Evolutionary conservation across 306 rosid species (phyloP), one percentile per base, ranked within the genome.

Genomic region (Gastrolobium villosum): DNA sequence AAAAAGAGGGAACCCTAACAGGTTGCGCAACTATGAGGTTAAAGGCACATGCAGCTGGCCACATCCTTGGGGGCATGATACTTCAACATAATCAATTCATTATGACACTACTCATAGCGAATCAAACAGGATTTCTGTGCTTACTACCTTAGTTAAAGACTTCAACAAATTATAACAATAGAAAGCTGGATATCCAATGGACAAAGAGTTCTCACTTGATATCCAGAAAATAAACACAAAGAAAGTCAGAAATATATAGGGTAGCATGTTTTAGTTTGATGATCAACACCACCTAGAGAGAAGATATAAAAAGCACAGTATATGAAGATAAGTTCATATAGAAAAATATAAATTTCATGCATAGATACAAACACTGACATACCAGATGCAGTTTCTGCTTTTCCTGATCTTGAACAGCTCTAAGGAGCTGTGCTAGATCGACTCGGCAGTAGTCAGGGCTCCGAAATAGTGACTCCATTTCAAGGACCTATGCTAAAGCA

Each of bases 391-490:
- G 81, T 77, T 92, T 94, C 85, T 92, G 84, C 82, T 89, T 92
- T 81, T 94, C 99, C 52, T 94, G 97, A n/a, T 64, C 81, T 80
- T 94, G 99, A 82, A 92, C 92, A 64, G 88, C 88, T 89, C 97
- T 87, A 70, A 94, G 93, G 57, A 92, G 74, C 30, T 90, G 89
- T 54, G 99, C 99, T 59, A 94, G 85, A 84, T 94, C 97, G n/a
- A 76, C 57, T 14, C 94, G 85, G 75, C 77, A 10, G 65, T 83
- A 84, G 48, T 88, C 88, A 64, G 95, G 86, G 83, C 82, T 82
- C 82, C 15, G 73, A 79, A 92, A 87, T 10, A 75, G 65, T 2
- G 93, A 83, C 81, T 92, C 99, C 70, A 94, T 84, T 66, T 84
- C 93, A 44, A 84, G 87, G 50, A 94, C 96, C 97, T 93, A 75